Conservation (phyloP, 805 yeast species). For the Scheffersomyces amazonensis region DNA sequence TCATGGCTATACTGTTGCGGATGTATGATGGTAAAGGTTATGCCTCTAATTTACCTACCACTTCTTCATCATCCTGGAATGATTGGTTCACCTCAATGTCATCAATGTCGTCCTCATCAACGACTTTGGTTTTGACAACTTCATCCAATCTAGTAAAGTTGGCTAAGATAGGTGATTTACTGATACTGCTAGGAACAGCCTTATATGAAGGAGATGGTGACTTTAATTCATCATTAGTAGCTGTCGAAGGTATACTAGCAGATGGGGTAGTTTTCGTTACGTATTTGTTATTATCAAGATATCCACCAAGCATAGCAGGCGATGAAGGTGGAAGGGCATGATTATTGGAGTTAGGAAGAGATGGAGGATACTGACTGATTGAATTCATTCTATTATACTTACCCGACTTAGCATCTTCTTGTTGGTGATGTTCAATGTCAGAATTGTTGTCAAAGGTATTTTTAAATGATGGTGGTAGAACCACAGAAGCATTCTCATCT, state of each 20-base stretch:
- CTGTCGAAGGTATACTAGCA: slow-evolving; percentile 9
- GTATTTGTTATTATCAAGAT: slow-evolving; percentile 23
- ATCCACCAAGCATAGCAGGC: slow-evolving; percentile 25
- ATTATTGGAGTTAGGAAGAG: slow-evolving; percentile 9
- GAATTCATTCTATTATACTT: slow-evolving; percentile 35
- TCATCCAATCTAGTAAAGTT: not conserved
- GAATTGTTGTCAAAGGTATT: slow-evolving; percentile 5
- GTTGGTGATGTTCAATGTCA: not conserved
- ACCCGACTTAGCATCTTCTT: not conserved
- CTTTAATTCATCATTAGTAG: slow-evolving; percentile 9
- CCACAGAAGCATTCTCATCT: not conserved
- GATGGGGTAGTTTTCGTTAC: slow-evolving; percentile 7
- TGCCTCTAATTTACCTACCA: slow-evolving; percentile 9
- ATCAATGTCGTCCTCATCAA: slow-evolving; percentile 1
- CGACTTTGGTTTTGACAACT: not conserved
- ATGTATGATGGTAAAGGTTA: not conserved
- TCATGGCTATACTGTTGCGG: not conserved
- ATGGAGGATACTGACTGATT: slow-evolving; percentile 45
- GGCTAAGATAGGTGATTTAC: slow-evolving; percentile 1
- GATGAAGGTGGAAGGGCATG: slow-evolving; percentile 6
- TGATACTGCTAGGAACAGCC: not conserved
- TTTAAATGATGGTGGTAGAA: slow-evolving; percentile 8
- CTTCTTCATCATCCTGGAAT: slow-evolving; percentile 5
- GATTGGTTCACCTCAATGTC: not conserved
- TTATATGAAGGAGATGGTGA: slow-evolving; percentile 15